Base-by-base conservation (phyloP, 768 basidiomycete genomes). In the Cyclocybe aegerita region DNA sequence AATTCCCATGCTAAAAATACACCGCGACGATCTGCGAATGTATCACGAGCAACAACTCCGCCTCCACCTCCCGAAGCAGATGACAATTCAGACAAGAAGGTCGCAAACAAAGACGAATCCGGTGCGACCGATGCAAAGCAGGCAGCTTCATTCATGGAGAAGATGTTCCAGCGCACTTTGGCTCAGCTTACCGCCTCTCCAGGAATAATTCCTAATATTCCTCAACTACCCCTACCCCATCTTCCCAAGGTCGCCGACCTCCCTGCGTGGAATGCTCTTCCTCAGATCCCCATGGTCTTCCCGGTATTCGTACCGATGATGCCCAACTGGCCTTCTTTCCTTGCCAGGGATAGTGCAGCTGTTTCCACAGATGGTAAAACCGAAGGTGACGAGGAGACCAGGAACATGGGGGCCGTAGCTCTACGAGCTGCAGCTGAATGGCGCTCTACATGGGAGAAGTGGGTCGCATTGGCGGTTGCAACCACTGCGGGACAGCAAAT, bases 271-370 rank as follows among this genome's bases (percentile, higher is more conserved):
- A 74, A 64, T 39, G 77, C 78, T 23, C 62, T 87, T 11, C 83
- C 84, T 4, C 85, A 86, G 53, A 75, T 88, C 49, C 86, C 86
- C 2, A 74, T 88, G 68, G 86, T 88, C 9, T 91, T 93, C 77
- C 89, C 90, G 12, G 78, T 91, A 16, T 79, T 85, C 52, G 82
- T 91, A 11, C 88, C 90, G 3, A 75, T 76, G 64, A 76, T 75
- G 62, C 80, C 86, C 31, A 76, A 72, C 15, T 86, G 82, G 82
- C 77, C 82, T 1, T 78, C 83, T 12, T 81, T 90, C 65, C 71
- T 85, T 49, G 78, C 82, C 46, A 81, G 79, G 10, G 74, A 74
- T 36, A 62, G 67, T 15, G 60, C 60, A 6, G 57, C 57, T 11
- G 64, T 49, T 30, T 61, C 59, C n/a, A 65, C 59, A 30, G 53